phyloP scores from a whole-genome alignment of 495 filamentous ascomycete genomes.

The Articulospora tetracladia region DNA sequence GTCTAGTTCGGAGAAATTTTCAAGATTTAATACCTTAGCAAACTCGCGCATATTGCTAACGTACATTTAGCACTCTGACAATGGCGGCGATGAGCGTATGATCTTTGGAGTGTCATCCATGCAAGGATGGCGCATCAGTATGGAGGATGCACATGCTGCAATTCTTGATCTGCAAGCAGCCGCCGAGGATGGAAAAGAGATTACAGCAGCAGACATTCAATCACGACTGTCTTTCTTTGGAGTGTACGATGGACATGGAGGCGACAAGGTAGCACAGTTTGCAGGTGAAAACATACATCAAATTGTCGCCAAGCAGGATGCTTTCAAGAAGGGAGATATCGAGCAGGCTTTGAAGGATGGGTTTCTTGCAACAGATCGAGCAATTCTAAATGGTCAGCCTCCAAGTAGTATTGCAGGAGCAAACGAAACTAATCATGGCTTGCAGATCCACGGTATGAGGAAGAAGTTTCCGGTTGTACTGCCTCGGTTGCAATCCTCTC shows the following conservation, averaged over 20 bases:
- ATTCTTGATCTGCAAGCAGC: constrained; percentile 75
- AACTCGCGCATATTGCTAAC: not conserved
- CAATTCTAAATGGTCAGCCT: constrained; percentile 83
- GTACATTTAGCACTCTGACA: constrained; percentile 66
- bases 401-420: not conserved
- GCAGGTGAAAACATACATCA: constrained; percentile 90
- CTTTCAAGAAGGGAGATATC: constrained; percentile 85
- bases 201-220: constrained; percentile 56
- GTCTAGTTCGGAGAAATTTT: no score
- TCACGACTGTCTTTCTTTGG: constrained; percentile 90
- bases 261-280: constrained; percentile 92
- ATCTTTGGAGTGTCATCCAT: constrained; percentile 94
- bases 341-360: constrained; percentile 97
- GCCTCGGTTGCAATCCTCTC: constrained; percentile 87
- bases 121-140: constrained; percentile 99
- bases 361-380: constrained; percentile 92
- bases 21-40: no score
- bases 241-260: constrained; percentile 96
- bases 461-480: constrained; percentile 97
- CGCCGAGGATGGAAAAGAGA: constrained; percentile 50
- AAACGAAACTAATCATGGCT: constrained; percentile 22
- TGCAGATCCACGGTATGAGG: constrained; percentile 90
- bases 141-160: constrained; percentile 94
- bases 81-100: constrained; percentile 89
- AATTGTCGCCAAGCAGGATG: constrained; percentile 89